These are phyloP conservation scores for Tolypocladium ovalisporum DNA, from an alignment of 2,329 filamentous ascomycete species.

Conservation along the genomic window DNA sequence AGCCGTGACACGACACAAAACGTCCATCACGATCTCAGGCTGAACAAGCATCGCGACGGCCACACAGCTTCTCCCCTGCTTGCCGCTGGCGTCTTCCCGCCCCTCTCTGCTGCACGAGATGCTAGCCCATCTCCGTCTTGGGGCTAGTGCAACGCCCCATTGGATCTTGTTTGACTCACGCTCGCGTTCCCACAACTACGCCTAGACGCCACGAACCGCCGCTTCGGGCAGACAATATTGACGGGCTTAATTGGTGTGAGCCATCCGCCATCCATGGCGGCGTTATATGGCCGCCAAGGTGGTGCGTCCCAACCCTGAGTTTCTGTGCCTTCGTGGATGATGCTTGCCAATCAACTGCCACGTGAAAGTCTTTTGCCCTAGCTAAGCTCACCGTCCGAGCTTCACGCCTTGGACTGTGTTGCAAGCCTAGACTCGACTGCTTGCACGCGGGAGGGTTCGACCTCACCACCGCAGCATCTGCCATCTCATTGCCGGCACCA, in stretches of 20 bases:
- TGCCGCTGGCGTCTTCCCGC: not conserved
- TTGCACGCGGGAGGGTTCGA: no score
- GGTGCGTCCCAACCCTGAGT: not conserved
- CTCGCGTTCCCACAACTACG: not conserved
- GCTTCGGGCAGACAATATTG: not conserved
- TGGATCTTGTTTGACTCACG: constrained; percentile 3
- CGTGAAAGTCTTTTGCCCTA: no score
- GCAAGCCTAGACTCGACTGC: no score
- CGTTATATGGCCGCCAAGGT: not conserved
- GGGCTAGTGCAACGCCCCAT: constrained; percentile 5
- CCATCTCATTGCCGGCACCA: no score
- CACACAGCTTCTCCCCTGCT: not conserved
- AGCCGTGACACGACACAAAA: not conserved
- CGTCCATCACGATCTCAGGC: not conserved
- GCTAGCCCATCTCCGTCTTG: constrained; percentile 6
- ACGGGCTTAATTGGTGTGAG: not conserved
- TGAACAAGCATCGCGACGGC: not conserved
- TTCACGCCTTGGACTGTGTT: no score
- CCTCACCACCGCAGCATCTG: no score
- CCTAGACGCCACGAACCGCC: not conserved
- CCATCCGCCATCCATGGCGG: not conserved
- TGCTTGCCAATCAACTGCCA: no score
- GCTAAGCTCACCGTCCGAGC: no score
- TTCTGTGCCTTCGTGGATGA: no score
- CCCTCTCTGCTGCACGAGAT: constrained; percentile 6